Evolutionary conservation across 2,329 filamentous ascomycete species (phyloP).

Genomic region (Colletotrichum aenigma): DNA sequence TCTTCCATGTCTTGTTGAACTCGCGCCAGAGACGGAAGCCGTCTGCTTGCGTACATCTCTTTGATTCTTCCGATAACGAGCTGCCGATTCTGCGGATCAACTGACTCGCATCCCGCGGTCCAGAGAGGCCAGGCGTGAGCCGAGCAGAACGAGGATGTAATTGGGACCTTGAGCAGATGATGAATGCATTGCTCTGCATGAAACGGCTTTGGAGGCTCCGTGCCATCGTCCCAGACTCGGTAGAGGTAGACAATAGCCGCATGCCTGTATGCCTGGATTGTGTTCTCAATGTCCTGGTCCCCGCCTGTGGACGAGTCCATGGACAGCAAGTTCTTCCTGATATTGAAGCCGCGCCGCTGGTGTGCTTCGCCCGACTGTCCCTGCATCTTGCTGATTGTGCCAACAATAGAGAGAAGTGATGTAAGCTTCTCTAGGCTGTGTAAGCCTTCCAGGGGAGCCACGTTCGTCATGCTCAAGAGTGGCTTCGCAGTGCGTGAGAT

Average conservation of each 20-base stretch:
- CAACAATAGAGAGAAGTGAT: slow-evolving; percentile 25
- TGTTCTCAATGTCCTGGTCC: slow-evolving; percentile 25
- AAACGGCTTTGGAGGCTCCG: slow-evolving; percentile 16
- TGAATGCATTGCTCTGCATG: slow-evolving; percentile 29
- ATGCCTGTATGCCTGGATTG: slow-evolving; percentile 32
- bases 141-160: slow-evolving; percentile 30
- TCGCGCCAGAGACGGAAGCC: slow-evolving; percentile 30
- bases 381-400: slow-evolving; percentile 29
- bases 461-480: slow-evolving; percentile 25
- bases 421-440: slow-evolving; percentile 25
- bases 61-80: slow-evolving; percentile 27
- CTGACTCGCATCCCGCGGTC: slow-evolving; percentile 35
- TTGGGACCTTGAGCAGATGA: slow-evolving; percentile 27
- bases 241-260: slow-evolving; percentile 34
- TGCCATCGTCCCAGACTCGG: slow-evolving; percentile 29
- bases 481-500: slow-evolving; percentile 29
- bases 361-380: slow-evolving; percentile 10
- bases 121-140: slow-evolving; percentile 34
- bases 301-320: not conserved
- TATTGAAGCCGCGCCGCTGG: not conserved
- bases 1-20: slow-evolving; percentile 32
- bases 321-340: not conserved
- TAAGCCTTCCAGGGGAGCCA: slow-evolving; percentile 24
- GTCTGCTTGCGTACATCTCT: slow-evolving; percentile 31
- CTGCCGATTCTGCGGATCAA: slow-evolving; percentile 24